Base-by-base conservation (phyloP, 192 early-diverging fungal genomes). In the Allomyces macrogynus region DNA sequence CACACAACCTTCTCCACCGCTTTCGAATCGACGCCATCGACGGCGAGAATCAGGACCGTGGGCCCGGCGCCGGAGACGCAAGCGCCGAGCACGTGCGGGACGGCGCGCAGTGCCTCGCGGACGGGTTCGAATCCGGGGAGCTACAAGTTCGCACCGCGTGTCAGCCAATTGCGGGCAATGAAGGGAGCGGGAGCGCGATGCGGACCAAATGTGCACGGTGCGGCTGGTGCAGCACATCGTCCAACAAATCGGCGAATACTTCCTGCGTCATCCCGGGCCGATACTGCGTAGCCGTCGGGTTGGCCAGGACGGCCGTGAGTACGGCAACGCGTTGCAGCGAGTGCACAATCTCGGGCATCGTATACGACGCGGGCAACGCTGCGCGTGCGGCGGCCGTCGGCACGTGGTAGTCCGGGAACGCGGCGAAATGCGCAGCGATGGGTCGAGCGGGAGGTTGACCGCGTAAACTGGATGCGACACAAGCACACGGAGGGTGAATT, bases 21-120 rank as follows among this genome's bases (percentile, higher is more conserved):
- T 63, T 97, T 94, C 26, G 72, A 66, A 66, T 94, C 90, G 80
- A 92, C 92, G 72, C 92, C 84, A 63, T 78, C 75, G 4, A 79
- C 81, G 0, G 92, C 93, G 63, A 99, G 75, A 18, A 88, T 89
- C 43, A 99, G 77, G 54, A 99, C 90, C 43, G 93, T 97, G 23
- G 96, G 96, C 1, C 96, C 96, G 7, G 96, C 96, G 60, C 96
- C 96, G 67, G 87, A 89, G 61, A 97, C 75, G 67, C 94, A 96
- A 26, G 91, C 84, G 10, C 96, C 96, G 5, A 96, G 78, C 16
- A 99, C 73, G 7, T 93, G 93, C 0, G 88, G 88, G 25, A 20
- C 5, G 61, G 25, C 18, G 43, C 49, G 22, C 62, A 42, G 54
- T 40, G 3, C 27, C 12, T 16, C 22, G 54, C 32, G 25, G 11